A percentile compares a stretch with the other conserved stretches of the same genome.
These are phyloP conservation scores for Flammula alnicola DNA, from an alignment of 1,284 basidiomycete genomes.

Conservation along the genomic window DNA sequence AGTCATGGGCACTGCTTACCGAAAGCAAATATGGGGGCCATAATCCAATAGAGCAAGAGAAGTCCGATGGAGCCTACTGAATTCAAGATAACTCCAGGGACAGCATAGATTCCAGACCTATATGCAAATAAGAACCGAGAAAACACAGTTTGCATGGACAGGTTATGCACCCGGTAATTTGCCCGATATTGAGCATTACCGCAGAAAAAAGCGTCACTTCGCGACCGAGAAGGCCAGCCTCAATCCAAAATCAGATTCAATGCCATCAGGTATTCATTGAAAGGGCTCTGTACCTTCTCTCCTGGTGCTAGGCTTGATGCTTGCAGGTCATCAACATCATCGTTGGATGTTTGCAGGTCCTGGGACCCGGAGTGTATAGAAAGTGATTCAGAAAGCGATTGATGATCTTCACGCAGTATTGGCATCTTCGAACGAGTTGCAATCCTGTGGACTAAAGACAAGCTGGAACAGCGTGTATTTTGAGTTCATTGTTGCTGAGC, in stretches of 20 bases:
- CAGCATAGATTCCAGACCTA: constrained; percentile 39
- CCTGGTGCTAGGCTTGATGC: constrained; percentile 17
- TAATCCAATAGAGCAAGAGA: constrained; percentile 33
- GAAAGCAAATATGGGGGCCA: constrained; percentile 35
- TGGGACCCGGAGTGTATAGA: no score
- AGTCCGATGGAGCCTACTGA: constrained; percentile 39
- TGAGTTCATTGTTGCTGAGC: background rate
- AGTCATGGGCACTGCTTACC: constrained; percentile 23
- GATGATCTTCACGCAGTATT: no score
- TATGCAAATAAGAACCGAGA: background rate
- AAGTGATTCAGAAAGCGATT: no score
- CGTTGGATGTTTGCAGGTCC: background rate
- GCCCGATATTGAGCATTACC: constrained; percentile 38
- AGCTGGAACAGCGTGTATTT: no score
- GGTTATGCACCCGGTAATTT: constrained; percentile 34
- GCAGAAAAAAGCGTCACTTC: constrained; percentile 38
- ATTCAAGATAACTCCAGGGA: constrained; percentile 34
- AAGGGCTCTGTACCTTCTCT: constrained; percentile 21
- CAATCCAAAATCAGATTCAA: background rate
- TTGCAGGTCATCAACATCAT: background rate
- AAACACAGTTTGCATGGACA: background rate
- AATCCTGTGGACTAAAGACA: no score
- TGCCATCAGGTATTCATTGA: no score
- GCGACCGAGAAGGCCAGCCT: constrained; percentile 32
- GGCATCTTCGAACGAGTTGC: no score